Evolutionary conservation across 2,329 filamentous ascomycete species (phyloP).

Genomic region (Aphanocladium album): DNA sequence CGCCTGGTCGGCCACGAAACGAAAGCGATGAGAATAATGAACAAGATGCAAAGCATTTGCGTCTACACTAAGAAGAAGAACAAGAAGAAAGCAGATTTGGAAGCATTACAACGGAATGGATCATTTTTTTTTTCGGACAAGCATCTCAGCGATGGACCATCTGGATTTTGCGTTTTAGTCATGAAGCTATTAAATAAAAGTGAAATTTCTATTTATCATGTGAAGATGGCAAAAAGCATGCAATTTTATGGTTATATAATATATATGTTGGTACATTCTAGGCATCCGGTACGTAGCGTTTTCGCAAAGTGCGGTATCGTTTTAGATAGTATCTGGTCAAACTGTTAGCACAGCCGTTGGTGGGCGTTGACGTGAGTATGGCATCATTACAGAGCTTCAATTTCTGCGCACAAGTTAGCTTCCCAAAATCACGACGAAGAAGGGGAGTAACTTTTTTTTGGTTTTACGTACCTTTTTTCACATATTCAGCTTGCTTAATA

Average conservation of each 20-base stretch:
- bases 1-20: constrained; percentile 84
- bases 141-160: constrained; percentile 1
- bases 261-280: constrained; percentile 13
- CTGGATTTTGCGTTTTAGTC: background rate
- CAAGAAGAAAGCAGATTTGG: background rate
- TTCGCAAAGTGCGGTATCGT: constrained; percentile 77
- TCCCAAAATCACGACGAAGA: too few relatives aligned
- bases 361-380: background rate
- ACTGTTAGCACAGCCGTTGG: background rate
- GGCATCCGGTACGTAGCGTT: constrained; percentile 61
- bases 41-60: too few relatives aligned
- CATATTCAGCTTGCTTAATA: constrained; percentile 75
- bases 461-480: constrained; percentile 71
- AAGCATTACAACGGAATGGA: background rate
- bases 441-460: background rate
- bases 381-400: constrained; percentile 79
- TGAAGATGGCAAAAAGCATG: too few relatives aligned
- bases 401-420: constrained; percentile 52
- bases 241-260: background rate
- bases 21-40: constrained; percentile 12
- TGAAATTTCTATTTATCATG: background rate
- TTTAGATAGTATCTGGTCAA: constrained; percentile 85
- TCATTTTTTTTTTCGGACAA: background rate
- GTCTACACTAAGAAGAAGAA: too few relatives aligned
- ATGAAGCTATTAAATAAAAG: background rate